A percentile compares a stretch with the other conserved stretches of the same genome.
Evolutionary conservation across 495 filamentous ascomycete genomes (phyloP).

Genomic region (Neurospora sublineolata): DNA sequence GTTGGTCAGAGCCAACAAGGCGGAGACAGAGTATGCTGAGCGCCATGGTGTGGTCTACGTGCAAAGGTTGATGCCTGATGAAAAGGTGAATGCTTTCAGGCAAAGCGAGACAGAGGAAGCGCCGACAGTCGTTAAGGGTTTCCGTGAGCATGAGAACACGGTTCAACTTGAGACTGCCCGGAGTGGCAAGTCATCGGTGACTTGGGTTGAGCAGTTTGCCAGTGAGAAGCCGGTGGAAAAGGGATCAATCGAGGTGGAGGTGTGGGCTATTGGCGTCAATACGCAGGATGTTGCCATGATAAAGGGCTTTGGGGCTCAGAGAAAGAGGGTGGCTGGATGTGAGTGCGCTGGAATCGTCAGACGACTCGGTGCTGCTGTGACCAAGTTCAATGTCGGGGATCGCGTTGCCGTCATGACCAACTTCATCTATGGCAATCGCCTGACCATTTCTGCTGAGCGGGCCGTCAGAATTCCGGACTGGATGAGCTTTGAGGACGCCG

Average conservation of each 20-base stretch:
- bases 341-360: constrained; percentile 7
- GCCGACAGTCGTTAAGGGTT: not conserved
- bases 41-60: constrained; percentile 21
- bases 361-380: constrained; percentile 3
- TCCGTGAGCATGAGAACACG: not conserved
- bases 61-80: constrained; percentile 14
- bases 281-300: constrained; percentile 29
- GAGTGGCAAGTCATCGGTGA: constrained; percentile 11
- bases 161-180: constrained; percentile 9
- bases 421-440: constrained; percentile 24
- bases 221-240: not conserved
- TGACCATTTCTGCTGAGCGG: not conserved
- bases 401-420: constrained; percentile 28
- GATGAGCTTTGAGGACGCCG: constrained; percentile 31
- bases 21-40: constrained; percentile 24
- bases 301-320: constrained; percentile 28
- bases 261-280: constrained; percentile 28
- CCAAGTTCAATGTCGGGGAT: constrained; percentile 24
- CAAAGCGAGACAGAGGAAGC: not conserved
- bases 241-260: constrained; percentile 17
- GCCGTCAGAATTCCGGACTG: constrained; percentile 20
- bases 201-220: not conserved
- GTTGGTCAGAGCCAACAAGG: not conserved
- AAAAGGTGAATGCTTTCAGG: constrained; percentile 8
- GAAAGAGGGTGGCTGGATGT: constrained; percentile 26